Base-by-base conservation (phyloP, 169 alveolate genomes). In the Eimeria falciformis region DNA sequence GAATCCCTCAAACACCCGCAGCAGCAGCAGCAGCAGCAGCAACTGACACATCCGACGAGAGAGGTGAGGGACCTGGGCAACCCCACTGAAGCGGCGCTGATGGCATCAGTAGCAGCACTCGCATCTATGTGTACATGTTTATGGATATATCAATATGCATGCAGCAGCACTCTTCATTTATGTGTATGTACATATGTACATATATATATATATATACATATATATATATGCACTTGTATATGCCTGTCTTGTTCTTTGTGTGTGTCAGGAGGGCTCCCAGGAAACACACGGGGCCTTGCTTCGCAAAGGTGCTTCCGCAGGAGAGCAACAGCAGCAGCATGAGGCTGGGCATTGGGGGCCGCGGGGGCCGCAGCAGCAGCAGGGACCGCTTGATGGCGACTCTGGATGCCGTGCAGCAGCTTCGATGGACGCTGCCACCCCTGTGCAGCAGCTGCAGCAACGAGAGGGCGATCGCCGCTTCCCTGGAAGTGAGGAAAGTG, bases 21-120 rank as follows among this genome's bases (percentile, higher is more conserved):
- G 73, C 87, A 46, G 53, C 71, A 17, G 68, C 66, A 43, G 85
- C 85, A 75, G 68, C 85, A 43, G 85, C 83, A 71, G 83, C 83
- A 71, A 40, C 83, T 21, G 81, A 27, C 71, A 2, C 87, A 53
- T 27, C 46, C 87, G 14, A 14, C 69, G 25, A 45, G 73, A 2
- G 27, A 66, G 12, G 87, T 78, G 50, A 33, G 84, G 23, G 23
- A 0, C 18, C n/a, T 62, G 1, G 37, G 43, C 1, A 50, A 18
- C 23, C 11, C n/a, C n/a, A n/a, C n/a, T n/a, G n/a, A n/a, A n/a
- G 58, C 21, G 58, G 58, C 58, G 14, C 21, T 14, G 14, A 14
- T 14, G 14, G 58, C 58, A 47, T 6, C 58, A 47, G 58, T 14
- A 47, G 58, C 58, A 47, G 58, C 58, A 47, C 21, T 14, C 6